Conservation (phyloP, 768 basidiomycete genomes). For the Tephrocybe sp. region DNA sequence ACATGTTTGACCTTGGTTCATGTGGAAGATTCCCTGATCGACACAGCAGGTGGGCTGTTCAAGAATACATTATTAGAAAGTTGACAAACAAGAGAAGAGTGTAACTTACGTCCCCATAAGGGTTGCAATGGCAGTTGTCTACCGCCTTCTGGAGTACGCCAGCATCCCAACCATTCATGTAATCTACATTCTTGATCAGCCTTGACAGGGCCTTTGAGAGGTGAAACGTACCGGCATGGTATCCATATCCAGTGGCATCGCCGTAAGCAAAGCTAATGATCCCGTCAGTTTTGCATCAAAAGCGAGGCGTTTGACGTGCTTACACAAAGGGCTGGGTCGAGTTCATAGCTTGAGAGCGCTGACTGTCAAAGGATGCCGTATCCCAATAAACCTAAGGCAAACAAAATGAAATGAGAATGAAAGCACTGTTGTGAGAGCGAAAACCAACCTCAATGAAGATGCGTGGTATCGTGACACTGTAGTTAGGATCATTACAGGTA, state of each 20-base stretch:
- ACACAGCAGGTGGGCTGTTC: constrained; percentile 41
- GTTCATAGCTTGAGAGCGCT: constrained; percentile 42
- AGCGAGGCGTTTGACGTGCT: constrained; percentile 10
- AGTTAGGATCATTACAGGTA: constrained; percentile 44
- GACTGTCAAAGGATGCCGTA: constrained; percentile 30
- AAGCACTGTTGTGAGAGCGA: not conserved
- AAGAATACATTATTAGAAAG: constrained; percentile 4
- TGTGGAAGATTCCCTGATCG: constrained; percentile 39
- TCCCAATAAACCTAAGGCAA: constrained; percentile 41
- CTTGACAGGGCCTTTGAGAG: not conserved
- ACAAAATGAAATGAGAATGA: not conserved
- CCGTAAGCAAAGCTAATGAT: constrained; percentile 44
- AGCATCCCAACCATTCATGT: constrained; percentile 59
- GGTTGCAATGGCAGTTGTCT: constrained; percentile 48
- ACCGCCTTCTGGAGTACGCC: constrained; percentile 54
- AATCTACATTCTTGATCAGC: constrained; percentile 31
- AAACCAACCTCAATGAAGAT: constrained; percentile 50
- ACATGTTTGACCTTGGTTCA: constrained; percentile 39
- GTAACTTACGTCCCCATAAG: constrained; percentile 37
- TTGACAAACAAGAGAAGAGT: not conserved
- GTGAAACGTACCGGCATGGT: constrained; percentile 44
- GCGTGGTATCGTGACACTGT: constrained; percentile 42
- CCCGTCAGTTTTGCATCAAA: not conserved
- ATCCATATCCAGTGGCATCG: constrained; percentile 62
- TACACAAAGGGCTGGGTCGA: constrained; percentile 52